Conservation (phyloP, 441 rosid genomes). For the Mallotus repandus region DNA sequence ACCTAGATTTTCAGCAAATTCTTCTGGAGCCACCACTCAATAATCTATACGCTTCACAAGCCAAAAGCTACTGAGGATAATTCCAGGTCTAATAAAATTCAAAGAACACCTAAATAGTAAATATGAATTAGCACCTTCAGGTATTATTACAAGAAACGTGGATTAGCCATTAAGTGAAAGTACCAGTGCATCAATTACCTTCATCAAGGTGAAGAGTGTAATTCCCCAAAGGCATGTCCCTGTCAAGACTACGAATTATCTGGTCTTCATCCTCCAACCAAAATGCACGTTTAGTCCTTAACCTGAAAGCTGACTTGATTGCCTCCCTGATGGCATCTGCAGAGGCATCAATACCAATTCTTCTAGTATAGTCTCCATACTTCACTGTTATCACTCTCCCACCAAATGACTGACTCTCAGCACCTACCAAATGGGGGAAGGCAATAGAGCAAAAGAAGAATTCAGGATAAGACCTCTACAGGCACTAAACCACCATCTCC, state of each 20-base stretch:
- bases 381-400: constrained; percentile 93
- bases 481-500: background rate
- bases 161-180: background rate
- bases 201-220: constrained; percentile 85
- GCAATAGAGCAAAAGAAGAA: background rate
- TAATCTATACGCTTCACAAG: background rate
- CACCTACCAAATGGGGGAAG: constrained; percentile 35
- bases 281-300: constrained; percentile 84
- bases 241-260: constrained; percentile 72
- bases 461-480: constrained; percentile 2
- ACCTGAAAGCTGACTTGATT: constrained; percentile 74
- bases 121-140: background rate
- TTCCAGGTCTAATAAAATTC: background rate
- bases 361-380: constrained; percentile 80
- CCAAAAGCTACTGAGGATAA: background rate
- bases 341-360: constrained; percentile 88
- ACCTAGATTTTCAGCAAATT: background rate
- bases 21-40: background rate
- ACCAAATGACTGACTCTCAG: constrained; percentile 58
- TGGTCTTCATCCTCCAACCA: constrained; percentile 98
- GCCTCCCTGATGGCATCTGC: constrained; percentile 92
- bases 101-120: background rate
- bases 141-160: background rate
- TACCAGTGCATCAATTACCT: constrained; percentile 41
- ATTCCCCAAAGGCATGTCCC: constrained; percentile 93